Evolutionary conservation across 768 basidiomycete genomes (phyloP).

Genomic region (Mycena crocata): DNA sequence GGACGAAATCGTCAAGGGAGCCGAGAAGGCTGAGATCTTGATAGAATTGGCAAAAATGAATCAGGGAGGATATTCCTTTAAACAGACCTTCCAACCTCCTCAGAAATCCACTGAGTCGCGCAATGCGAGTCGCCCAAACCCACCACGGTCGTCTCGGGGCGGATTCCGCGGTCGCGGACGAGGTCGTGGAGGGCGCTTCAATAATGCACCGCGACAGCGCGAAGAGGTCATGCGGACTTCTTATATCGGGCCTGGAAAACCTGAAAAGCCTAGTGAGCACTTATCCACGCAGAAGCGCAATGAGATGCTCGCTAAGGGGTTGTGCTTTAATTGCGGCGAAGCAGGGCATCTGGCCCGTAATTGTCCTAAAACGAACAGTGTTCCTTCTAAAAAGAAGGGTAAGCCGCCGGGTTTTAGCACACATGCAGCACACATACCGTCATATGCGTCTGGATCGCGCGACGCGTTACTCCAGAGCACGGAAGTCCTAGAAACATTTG

Average conservation of each 20-base stretch:
- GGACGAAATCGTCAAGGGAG: background rate
- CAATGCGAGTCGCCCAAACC: background rate
- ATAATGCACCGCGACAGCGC: background rate
- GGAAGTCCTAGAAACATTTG: constrained; percentile 8
- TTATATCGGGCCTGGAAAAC: background rate
- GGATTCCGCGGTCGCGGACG: background rate
- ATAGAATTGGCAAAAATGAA: background rate
- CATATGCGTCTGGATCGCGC: background rate
- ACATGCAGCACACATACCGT: background rate
- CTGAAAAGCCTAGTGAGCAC: background rate
- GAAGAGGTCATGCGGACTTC: background rate
- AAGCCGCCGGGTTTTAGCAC: constrained; percentile 13
- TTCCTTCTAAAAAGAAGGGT: constrained; percentile 5
- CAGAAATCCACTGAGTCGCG: background rate
- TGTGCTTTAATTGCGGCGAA: constrained; percentile 19
- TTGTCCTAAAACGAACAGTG: background rate
- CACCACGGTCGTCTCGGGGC: background rate
- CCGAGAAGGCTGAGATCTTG: constrained; percentile 1
- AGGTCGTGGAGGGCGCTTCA: constrained; percentile 7
- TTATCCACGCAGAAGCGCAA: background rate
- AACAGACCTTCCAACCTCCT: too few species aligned
- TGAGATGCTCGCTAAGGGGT: constrained; percentile 15
- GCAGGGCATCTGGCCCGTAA: constrained; percentile 15
- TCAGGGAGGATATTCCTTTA: background rate
- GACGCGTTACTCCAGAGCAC: constrained; percentile 1